Evolutionary conservation across 148 eudicot genomes (phyloP).

Genomic region (Chenopodium berlandieri): DNA sequence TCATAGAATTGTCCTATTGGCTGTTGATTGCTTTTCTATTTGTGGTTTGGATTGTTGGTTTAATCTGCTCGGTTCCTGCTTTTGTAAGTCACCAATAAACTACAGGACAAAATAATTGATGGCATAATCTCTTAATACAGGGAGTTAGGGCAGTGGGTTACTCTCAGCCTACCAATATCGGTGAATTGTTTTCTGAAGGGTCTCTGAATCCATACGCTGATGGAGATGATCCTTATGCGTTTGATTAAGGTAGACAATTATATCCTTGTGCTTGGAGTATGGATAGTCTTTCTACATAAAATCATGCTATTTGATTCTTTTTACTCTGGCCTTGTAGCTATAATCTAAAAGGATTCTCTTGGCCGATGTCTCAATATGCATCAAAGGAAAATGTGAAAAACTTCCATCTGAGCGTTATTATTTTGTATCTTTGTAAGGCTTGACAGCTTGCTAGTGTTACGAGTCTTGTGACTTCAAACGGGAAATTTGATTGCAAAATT

Average conservation of each 20-base stretch:
- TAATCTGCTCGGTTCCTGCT: background rate
- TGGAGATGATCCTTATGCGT: conserved; percentile 93
- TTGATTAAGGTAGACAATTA: conserved; percentile 62
- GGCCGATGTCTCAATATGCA: background rate
- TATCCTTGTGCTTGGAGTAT: background rate
- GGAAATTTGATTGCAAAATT: background rate
- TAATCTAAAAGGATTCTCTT: background rate
- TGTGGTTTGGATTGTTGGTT: background rate
- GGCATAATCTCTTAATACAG: conserved; percentile 37
- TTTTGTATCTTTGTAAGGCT: background rate
- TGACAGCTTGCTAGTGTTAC: background rate
- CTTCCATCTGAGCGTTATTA: background rate
- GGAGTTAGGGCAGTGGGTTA: conserved; percentile 39
- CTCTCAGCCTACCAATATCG: conserved; percentile 68
- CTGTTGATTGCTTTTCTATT: background rate
- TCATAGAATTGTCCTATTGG: background rate
- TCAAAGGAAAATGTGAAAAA: background rate
- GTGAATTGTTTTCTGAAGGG: conserved; percentile 94
- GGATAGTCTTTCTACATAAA: background rate
- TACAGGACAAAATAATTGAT: background rate
- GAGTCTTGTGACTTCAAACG: background rate
- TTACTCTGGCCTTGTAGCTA: background rate
- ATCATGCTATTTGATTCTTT: background rate
- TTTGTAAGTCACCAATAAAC: conserved; percentile 1
- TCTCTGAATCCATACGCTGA: conserved; percentile 95